phyloP scores from a whole-genome alignment of 768 basidiomycete genomes.

The Amanita pseudoporphyria region DNA sequence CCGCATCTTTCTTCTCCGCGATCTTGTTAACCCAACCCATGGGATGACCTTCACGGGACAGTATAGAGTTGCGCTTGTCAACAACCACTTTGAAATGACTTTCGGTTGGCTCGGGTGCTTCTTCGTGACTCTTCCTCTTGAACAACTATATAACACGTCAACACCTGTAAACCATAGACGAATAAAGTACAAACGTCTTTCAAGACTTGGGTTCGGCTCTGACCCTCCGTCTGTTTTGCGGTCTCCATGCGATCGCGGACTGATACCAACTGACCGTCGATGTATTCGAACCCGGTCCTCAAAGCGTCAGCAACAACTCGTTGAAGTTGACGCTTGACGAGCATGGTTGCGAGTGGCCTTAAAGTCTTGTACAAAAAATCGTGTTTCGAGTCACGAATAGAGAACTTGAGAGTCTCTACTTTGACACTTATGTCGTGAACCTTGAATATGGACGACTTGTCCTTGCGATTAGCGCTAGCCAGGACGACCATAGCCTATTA shows the following conservation, averaged over 20 bases:
- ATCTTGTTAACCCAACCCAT: slow-evolving; percentile 63
- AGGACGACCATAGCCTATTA: slow-evolving; percentile 50
- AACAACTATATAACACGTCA: slow-evolving; percentile 34
- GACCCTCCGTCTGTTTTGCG: slow-evolving; percentile 30
- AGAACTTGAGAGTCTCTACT: slow-evolving; percentile 82
- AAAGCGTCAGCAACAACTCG: slow-evolving; percentile 56
- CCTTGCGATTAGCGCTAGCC: slow-evolving; percentile 44
- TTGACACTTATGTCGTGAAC: slow-evolving; percentile 68
- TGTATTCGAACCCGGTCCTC: slow-evolving; percentile 72
- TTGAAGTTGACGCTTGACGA: slow-evolving; percentile 69
- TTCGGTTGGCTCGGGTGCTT: slow-evolving; percentile 15
- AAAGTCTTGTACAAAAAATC: slow-evolving; percentile 82
- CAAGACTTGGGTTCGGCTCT: slow-evolving; percentile 37
- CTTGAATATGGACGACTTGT: slow-evolving; percentile 61
- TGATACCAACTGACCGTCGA: slow-evolving; percentile 84
- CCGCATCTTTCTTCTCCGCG: slow-evolving; percentile 28
- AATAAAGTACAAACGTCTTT: slow-evolving; percentile 37
- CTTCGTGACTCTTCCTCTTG: slow-evolving; percentile 40
- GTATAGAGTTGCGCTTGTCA: slow-evolving; percentile 59
- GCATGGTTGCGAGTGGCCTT: slow-evolving; percentile 64
- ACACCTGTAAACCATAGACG: background rate
- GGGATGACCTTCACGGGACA: slow-evolving; percentile 55
- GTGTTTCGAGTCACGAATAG: slow-evolving; percentile 87
- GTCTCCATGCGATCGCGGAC: slow-evolving; percentile 75
- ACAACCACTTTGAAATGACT: slow-evolving; percentile 66